Base-by-base conservation (phyloP, 2,329 filamentous ascomycete species). In the Fusarium cicatricum region DNA sequence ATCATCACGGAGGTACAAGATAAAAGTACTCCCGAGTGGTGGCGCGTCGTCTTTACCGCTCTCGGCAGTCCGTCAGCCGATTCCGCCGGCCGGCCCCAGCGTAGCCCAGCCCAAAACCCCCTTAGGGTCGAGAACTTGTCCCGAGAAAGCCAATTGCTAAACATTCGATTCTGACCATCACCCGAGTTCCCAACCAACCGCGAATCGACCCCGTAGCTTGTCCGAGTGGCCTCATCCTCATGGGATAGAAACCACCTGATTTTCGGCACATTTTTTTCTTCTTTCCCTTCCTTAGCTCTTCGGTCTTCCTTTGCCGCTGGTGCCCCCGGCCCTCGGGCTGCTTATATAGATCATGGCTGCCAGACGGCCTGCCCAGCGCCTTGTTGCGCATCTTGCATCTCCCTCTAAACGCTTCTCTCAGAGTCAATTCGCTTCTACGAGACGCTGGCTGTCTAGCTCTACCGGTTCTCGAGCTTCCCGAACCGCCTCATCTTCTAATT, bases 301-400 rank as follows among this genome's bases (percentile, higher is more conserved):
- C 23, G 36, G 52, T 37, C 48, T 38, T 42, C 14, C 38, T 45
- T 40, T 50, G 32, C 57, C 46, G 32, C 26, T 53, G 5, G 29
- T 32, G 12, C 52, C 32, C 56, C 51, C 47, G 55, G 23, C 42
- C 46, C 34, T 42, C 43, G 37, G 44, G 41, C 61, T 34, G 34
- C 33, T 58, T 62, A 69, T 66, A 62, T 68, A 68, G 52, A 41
- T 39, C 58, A 74, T 74, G 73, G 71, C 73, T 62, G 65, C 70
- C 51, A 66, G 62, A 51, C 66, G 67, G 62, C 63, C 67, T 57
- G 55, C 62, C 42, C 71, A 69, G 49, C 70, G 71, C 60, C 57
- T 72, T 62, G 68, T 64, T 50, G 63, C 69, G 53, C 67, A 70
- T 60, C 63, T 72, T 43, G 55, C 56, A 52, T 60, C 70, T 58